Evolutionary conservation across 2,329 filamentous ascomycete genomes (phyloP), one percentile per base, ranked within the genome.

Genomic region (Neonectria coccinea): DNA sequence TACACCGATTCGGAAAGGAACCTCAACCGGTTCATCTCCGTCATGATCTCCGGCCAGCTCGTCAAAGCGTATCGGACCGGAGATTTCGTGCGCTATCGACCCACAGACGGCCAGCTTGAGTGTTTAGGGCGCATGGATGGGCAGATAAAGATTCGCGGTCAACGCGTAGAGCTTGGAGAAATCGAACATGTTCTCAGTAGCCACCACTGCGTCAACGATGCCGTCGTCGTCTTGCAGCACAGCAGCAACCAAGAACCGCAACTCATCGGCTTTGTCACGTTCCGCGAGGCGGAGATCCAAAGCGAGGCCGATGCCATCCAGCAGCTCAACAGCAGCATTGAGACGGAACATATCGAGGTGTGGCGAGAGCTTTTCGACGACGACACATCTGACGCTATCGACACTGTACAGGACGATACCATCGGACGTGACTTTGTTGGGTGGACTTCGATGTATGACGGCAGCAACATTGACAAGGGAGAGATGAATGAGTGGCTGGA

Each of bases 401-500:
- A 64, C 10, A 27, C 25, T 5, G 41, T 72, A 1, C 47, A 66
- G 11, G n/a, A 42, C 1, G 58, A 61, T 1, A 39, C 14, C 1
- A 62, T 74, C 22, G 75, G 75, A 0, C 55, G 59, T 2, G 76
- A 78, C 44, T 78, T 78, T 20, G 65, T 62, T 1, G 74, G 71
- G 8, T 78, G 77, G 77, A 76, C 67, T 4, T 78, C 76, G 0
- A 76, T 75, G 72, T 77, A 76, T 29, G 70, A 77, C 31, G 76
- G 75, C 5, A 67, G 16, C 0, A 12, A 63, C 0, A 75, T 78
- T 7, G 68, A 73, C 33, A 70, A 66, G 41, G 56, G 3, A 0
- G 73, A 78, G 27, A 78, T 78, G 76, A 50, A 72, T 2, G 75
- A 76, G 51, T 78, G 76, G 76, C 67, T 78, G 0, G 69, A 76